These are phyloP conservation scores for Lactifluus subvellereus DNA, from an alignment of 768 basidiomycete species.

Conservation along the genomic window DNA sequence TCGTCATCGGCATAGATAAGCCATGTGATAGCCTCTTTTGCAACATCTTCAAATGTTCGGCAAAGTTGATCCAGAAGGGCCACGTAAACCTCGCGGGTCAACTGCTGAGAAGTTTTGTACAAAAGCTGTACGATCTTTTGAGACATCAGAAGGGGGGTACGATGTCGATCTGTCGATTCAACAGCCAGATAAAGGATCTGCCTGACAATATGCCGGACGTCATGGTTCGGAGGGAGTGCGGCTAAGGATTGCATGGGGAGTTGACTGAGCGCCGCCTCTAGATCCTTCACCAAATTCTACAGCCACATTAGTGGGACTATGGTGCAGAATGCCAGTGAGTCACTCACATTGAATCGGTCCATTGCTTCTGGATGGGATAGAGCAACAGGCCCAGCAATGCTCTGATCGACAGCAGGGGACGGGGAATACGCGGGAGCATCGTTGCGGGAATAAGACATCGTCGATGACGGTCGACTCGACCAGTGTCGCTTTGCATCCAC, in stretches of 20 bases:
- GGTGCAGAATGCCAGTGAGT: background rate
- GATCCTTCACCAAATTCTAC: constrained; percentile 48
- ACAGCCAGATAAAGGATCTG: constrained; percentile 80
- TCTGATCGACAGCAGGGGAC: constrained; percentile 58
- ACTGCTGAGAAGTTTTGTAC: constrained; percentile 80
- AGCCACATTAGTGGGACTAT: constrained; percentile 12
- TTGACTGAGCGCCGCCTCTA: constrained; percentile 76
- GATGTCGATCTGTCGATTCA: constrained; percentile 71
- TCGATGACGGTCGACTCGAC: constrained; percentile 65
- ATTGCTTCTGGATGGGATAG: constrained; percentile 76
- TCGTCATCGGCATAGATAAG: constrained; percentile 94
- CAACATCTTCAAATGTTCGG: constrained; percentile 83
- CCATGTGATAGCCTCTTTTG: constrained; percentile 96
- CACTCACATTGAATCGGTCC: constrained; percentile 76
- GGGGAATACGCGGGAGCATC: constrained; percentile 47
- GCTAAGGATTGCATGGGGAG: constrained; percentile 66
- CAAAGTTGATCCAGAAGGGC: constrained; percentile 86
- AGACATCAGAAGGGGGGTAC: constrained; percentile 86
- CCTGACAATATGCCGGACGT: constrained; percentile 77
- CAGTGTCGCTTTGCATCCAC: constrained; percentile 52
- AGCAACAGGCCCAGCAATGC: constrained; percentile 36
- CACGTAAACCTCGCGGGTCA: constrained; percentile 92
- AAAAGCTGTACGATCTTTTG: constrained; percentile 95
- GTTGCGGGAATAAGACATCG: constrained; percentile 55
- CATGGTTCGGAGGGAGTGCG: constrained; percentile 73